Conservation (phyloP, 2,329 filamentous ascomycete species). For the Fusarium sp. region DNA sequence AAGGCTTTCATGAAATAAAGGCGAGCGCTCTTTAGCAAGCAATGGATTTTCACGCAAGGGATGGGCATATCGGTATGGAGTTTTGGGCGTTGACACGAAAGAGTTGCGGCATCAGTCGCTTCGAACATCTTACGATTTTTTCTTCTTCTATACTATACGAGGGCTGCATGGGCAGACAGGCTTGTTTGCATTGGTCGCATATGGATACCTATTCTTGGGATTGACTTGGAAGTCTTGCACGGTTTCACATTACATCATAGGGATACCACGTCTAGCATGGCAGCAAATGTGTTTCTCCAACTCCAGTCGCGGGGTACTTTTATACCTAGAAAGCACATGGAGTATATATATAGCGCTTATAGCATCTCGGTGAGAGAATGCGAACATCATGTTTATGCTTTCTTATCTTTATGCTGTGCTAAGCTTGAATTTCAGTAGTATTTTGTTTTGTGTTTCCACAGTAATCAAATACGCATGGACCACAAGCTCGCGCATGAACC, state of each 20-base stretch:
- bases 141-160: constrained; percentile 11
- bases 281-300: constrained; percentile 9
- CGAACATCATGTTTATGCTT: not conserved
- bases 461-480: not conserved
- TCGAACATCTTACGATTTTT: constrained; percentile 10
- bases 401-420: not conserved
- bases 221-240: constrained; percentile 26
- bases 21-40: not conserved
- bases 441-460: not conserved
- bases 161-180: constrained; percentile 22
- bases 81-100: constrained; percentile 35
- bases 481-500: not conserved
- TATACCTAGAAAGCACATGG: not conserved
- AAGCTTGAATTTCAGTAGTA: not conserved
- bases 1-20: constrained; percentile 27
- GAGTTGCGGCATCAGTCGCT: constrained; percentile 21
- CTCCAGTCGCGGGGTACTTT: not conserved
- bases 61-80: constrained; percentile 31
- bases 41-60: constrained; percentile 18
- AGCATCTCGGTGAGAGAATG: not conserved
- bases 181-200: constrained; percentile 30
- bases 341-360: not conserved
- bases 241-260: constrained; percentile 39
- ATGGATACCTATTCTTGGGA: constrained; percentile 14
- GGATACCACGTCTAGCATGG: constrained; percentile 38